phyloP scores from a whole-genome alignment of 148 eudicot species.

The Fagopyrum tataricum region DNA sequence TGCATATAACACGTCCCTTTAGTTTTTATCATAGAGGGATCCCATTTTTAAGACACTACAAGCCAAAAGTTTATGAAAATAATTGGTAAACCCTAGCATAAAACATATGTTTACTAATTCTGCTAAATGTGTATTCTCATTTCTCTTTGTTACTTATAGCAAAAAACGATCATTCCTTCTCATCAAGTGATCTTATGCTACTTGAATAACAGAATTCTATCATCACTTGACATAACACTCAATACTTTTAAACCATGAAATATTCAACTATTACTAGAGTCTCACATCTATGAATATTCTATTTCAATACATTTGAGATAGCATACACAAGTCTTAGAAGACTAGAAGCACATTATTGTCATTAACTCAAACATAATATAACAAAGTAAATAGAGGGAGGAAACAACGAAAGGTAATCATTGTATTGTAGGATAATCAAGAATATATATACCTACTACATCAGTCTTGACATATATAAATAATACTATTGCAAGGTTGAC shows the following conservation, averaged over 20 bases:
- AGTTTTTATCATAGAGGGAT: background rate
- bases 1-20: no score
- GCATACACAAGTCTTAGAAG: background rate
- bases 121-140: background rate
- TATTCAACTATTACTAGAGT: background rate
- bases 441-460: slow-evolving; percentile 57
- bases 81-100: background rate
- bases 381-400: no score
- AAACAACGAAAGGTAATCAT: background rate
- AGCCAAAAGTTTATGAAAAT: background rate
- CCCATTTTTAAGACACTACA: background rate
- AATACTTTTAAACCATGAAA: background rate
- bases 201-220: background rate
- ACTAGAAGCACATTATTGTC: background rate
- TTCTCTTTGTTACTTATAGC: background rate
- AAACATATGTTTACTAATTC: background rate
- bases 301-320: background rate
- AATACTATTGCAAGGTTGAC: slow-evolving; percentile 74
- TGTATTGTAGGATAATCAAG: background rate
- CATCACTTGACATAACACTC: background rate
- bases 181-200: background rate
- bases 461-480: slow-evolving; percentile 75
- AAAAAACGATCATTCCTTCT: background rate
- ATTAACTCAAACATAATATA: background rate
- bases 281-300: background rate